phyloP scores from a whole-genome alignment of 176 grass and related monocot genomes.

The Zoysia japonica region DNA sequence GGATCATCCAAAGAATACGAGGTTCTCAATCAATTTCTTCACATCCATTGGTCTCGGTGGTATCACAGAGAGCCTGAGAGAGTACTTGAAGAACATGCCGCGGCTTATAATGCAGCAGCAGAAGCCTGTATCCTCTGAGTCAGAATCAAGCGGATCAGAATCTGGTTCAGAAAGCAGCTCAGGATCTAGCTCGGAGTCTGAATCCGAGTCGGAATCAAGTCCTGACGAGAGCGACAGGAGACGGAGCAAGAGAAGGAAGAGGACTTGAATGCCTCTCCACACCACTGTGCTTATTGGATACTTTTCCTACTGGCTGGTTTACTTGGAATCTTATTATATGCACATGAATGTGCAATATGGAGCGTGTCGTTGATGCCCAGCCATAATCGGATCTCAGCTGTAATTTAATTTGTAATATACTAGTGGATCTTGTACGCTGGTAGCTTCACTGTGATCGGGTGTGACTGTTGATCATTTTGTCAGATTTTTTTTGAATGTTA shows the following conservation, averaged over 20 bases:
- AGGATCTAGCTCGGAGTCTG: slow-evolving; percentile 49
- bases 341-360: slow-evolving; percentile 12
- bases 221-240: slow-evolving; percentile 59
- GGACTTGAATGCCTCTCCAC: slow-evolving; percentile 23
- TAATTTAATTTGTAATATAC: slow-evolving; percentile 2
- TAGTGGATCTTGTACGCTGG: not conserved
- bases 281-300: not conserved
- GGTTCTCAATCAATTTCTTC: slow-evolving; percentile 92
- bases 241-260: slow-evolving; percentile 67
- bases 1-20: slow-evolving; percentile 93
- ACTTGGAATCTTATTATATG: not conserved
- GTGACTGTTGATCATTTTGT: not conserved
- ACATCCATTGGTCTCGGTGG: slow-evolving; percentile 92
- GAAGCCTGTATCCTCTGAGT: slow-evolving; percentile 46
- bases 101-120: slow-evolving; percentile 97
- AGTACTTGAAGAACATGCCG: slow-evolving; percentile 96
- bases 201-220: slow-evolving; percentile 62
- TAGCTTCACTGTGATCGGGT: not conserved
- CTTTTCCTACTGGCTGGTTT: slow-evolving; percentile 26
- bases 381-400: not conserved
- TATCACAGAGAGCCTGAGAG: slow-evolving; percentile 82
- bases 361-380: slow-evolving; percentile 3
- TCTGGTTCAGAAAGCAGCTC: slow-evolving; percentile 48
- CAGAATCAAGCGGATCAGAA: slow-evolving; percentile 55
- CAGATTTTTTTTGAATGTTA: not conserved